Evolutionary conservation across 2,329 filamentous ascomycete species (phyloP).

Genomic region (Clonostachys byssicola): DNA sequence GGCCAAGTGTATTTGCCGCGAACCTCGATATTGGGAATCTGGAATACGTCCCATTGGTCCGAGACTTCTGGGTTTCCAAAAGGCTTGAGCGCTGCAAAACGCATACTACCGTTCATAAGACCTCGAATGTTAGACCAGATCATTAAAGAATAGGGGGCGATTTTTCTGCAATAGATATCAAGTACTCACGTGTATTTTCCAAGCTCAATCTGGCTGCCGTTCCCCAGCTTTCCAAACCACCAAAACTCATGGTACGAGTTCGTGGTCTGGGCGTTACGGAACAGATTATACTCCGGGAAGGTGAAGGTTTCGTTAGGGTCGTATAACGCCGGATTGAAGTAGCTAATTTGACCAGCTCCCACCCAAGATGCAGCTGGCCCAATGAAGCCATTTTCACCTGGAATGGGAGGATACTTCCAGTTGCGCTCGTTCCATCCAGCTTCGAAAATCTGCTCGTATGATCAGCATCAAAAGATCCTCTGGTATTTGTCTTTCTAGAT

Average conservation of each 20-base stretch:
- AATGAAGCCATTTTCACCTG: slow-evolving; percentile 12
- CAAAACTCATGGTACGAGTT: background rate
- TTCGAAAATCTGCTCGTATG: slow-evolving; percentile 22
- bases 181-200: slow-evolving; percentile 6
- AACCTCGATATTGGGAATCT: slow-evolving; percentile 1
- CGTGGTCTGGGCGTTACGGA: background rate
- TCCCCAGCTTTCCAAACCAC: slow-evolving; percentile 1
- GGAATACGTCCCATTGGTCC: slow-evolving; percentile 13
- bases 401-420: slow-evolving; percentile 25
- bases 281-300: slow-evolving; percentile 1
- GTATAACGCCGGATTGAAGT: slow-evolving; percentile 11
- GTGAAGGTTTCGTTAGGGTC: slow-evolving; percentile 1
- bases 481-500: too few species aligned
- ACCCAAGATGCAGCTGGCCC: slow-evolving; percentile 10
- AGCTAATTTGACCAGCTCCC: slow-evolving; percentile 1
- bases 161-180: too few species aligned
- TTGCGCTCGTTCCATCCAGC: slow-evolving; percentile 16
- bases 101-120: slow-evolving; percentile 2
- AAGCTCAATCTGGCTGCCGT: slow-evolving; percentile 1
- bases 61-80: slow-evolving; percentile 12
- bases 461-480: too few species aligned
- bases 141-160: slow-evolving; percentile 8
- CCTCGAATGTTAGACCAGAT: background rate
- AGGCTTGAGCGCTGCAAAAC: slow-evolving; percentile 16
- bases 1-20: background rate